Evolutionary conservation across 306 rosid genomes (phyloP).

Genomic region (Pterocarpus macrocarpus): DNA sequence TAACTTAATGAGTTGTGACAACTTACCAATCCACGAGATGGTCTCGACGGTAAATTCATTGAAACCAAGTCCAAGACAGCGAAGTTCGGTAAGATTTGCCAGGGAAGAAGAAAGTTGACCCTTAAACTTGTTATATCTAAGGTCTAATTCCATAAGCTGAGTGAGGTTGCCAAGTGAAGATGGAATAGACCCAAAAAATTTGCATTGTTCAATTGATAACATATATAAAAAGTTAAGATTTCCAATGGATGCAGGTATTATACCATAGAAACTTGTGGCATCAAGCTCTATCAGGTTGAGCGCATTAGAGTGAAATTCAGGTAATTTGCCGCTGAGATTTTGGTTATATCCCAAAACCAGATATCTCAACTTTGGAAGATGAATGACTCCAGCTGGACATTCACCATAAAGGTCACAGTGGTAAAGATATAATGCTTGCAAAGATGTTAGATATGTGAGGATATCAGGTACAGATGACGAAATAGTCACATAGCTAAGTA

Average conservation of each 20-base stretch:
- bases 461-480: slow-evolving; percentile 35
- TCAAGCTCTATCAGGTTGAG: no score
- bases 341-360: neutral
- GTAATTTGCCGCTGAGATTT: slow-evolving; percentile 37
- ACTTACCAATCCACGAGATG: no score
- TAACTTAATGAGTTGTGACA: no score
- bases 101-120: no score
- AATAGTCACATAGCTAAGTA: neutral
- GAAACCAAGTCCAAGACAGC: no score
- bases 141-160: neutral
- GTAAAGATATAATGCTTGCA: no score
- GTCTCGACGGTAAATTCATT: no score
- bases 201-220: slow-evolving; percentile 16
- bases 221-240: neutral
- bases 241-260: no score
- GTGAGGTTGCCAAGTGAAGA: slow-evolving; percentile 46
- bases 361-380: neutral
- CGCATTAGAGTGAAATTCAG: slow-evolving; percentile 40
- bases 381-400: neutral
- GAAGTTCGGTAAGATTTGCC: no score
- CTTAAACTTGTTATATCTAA: no score
- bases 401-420: neutral
- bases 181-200: slow-evolving; percentile 42
- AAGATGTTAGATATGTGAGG: neutral
- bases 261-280: slow-evolving; percentile 33